Conservation (phyloP, 2,329 filamentous ascomycete species). For the Cylindrodendrum hubeiense region DNA sequence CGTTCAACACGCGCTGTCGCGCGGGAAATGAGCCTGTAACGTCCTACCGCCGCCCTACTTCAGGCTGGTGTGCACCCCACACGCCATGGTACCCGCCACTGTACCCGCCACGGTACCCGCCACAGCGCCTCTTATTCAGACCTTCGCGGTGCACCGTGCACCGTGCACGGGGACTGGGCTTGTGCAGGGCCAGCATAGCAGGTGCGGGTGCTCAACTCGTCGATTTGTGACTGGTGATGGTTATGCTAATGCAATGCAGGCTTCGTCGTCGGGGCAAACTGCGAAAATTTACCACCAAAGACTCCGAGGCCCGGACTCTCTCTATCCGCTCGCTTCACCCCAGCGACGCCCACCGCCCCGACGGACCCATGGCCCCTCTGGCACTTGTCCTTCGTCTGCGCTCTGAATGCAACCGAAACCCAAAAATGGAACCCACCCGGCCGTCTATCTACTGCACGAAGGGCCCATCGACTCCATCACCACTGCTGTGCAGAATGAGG, state of each 20-base stretch:
- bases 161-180: conserved; percentile 23
- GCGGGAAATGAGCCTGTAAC: conserved; percentile 43
- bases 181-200: conserved; percentile 27
- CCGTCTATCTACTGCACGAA: conserved; percentile 26
- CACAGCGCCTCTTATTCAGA: conserved; percentile 23
- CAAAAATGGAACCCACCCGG: conserved; percentile 26
- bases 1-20: conserved; percentile 9
- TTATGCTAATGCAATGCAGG: conserved; percentile 36
- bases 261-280: conserved; percentile 8
- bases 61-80: conserved; percentile 34
- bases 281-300: conserved; percentile 5
- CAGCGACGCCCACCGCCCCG: conserved; percentile 33
- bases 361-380: conserved; percentile 38
- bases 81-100: conserved; percentile 19
- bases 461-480: conserved; percentile 33
- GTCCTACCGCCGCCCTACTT: conserved; percentile 30
- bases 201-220: conserved; percentile 11
- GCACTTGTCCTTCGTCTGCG: background rate
- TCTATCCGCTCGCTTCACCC: conserved; percentile 41
- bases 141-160: conserved; percentile 14
- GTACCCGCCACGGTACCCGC: conserved; percentile 20
- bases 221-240: conserved; percentile 28
- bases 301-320: conserved; percentile 20
- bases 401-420: conserved; percentile 22
- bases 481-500: conserved; percentile 18